These are phyloP conservation scores for Aspergillus proliferans DNA, from an alignment of 2,329 filamentous ascomycete genomes.

Conservation along the genomic window DNA sequence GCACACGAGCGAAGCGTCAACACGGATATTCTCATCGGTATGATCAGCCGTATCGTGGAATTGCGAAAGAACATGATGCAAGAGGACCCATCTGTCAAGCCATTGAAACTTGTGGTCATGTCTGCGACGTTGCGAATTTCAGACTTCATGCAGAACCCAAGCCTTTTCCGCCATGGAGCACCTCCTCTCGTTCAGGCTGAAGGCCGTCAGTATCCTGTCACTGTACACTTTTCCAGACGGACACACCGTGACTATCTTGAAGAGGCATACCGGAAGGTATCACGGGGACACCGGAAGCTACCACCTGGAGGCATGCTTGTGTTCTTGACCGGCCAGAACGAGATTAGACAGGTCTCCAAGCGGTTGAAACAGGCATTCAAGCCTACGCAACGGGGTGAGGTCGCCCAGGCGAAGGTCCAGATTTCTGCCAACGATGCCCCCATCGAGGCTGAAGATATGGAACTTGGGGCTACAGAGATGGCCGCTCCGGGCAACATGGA, in stretches of 20 bases:
- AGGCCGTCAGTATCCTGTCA: conserved; percentile 85
- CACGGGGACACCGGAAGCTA: conserved; percentile 78
- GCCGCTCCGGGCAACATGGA: conserved; percentile 40
- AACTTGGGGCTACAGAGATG: conserved; percentile 58
- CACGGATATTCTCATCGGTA: conserved; percentile 95
- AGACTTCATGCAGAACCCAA: conserved; percentile 79
- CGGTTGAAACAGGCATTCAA: conserved; percentile 64
- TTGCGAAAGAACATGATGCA: conserved; percentile 67
- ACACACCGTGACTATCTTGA: conserved; percentile 86
- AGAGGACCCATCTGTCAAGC: conserved; percentile 65
- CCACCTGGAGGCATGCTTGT: conserved; percentile 87
- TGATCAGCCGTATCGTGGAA: conserved; percentile 88
- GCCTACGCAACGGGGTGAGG: conserved; percentile 45
- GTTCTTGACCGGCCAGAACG: conserved; percentile 88
- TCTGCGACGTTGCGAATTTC: conserved; percentile 88
- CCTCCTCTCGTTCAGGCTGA: conserved; percentile 86
- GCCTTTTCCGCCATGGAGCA: conserved; percentile 64
- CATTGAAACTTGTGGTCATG: conserved; percentile 95
- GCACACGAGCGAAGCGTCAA: conserved; percentile 96
- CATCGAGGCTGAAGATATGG: conserved; percentile 78
- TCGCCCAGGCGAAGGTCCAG: conserved; percentile 60
- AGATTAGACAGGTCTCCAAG: conserved; percentile 80
- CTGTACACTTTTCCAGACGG: conserved; percentile 75
- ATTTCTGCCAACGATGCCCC: conserved; percentile 72
- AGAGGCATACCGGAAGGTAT: conserved; percentile 82